These are phyloP conservation scores for Diplodia seriata DNA, from an alignment of 2,329 filamentous ascomycete genomes.

Conservation along the genomic window DNA sequence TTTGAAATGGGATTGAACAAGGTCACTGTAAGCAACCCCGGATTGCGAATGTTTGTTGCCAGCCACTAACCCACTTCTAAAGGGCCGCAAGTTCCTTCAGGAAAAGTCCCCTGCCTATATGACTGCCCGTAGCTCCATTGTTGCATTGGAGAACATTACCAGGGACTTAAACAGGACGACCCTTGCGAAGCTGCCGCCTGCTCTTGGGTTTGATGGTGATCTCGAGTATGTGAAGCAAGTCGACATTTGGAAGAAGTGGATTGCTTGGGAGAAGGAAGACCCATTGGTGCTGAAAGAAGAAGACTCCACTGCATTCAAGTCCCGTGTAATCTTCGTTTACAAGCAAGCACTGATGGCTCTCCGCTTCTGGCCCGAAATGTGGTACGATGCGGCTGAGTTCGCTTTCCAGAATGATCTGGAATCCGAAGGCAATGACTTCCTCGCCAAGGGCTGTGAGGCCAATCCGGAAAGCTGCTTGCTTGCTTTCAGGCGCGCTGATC, in stretches of 20 bases:
- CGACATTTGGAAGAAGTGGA: conserved; percentile 90
- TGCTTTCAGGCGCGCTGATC: conserved; percentile 87
- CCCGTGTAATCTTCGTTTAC: conserved; percentile 87
- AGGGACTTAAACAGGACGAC: conserved; percentile 77
- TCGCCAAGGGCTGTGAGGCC: conserved; percentile 81
- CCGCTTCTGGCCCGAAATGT: conserved; percentile 93
- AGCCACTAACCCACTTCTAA: conserved; percentile 36
- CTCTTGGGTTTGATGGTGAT: conserved; percentile 84
- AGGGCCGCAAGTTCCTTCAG: conserved; percentile 93
- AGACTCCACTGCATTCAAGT: conserved; percentile 75
- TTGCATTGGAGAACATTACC: conserved; percentile 87
- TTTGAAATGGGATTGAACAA: conserved; percentile 97
- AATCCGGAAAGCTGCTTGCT: conserved; percentile 94
- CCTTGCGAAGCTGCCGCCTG: conserved; percentile 80
- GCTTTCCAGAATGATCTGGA: conserved; percentile 79
- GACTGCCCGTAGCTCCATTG: conserved; percentile 91
- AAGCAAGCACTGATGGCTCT: conserved; percentile 93
- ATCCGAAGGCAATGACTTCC: conserved; percentile 76
- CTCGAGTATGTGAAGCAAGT: conserved; percentile 85
- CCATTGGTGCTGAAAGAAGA: conserved; percentile 85
- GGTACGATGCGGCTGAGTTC: conserved; percentile 94
- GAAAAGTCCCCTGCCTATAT: conserved; percentile 94
- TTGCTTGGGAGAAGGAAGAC: conserved; percentile 93
- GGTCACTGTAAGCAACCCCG: conserved; percentile 68
- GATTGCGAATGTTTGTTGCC: conserved; percentile 31